These are phyloP conservation scores for Acacia confusa DNA, from an alignment of 306 rosid species.

Conservation along the genomic window DNA sequence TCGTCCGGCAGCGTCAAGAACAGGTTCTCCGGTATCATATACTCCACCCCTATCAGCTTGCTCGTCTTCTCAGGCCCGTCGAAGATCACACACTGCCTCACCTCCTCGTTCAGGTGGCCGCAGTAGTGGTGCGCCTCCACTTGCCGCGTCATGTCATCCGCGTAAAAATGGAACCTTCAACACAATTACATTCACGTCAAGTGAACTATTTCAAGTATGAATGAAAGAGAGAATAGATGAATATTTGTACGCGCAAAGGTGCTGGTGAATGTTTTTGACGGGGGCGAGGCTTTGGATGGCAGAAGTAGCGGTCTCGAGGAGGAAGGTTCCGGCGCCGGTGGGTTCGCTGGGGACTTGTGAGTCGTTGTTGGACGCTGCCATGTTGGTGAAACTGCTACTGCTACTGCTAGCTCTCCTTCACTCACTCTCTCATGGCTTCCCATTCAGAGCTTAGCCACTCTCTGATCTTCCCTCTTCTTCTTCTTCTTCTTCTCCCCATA, in stretches of 20 bases:
- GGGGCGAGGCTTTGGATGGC: slow-evolving; percentile 69
- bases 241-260: slow-evolving; percentile 71
- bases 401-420: neutral
- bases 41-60: slow-evolving; percentile 65
- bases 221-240: neutral
- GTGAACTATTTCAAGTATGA: neutral
- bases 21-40: slow-evolving; percentile 53
- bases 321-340: slow-evolving; percentile 41
- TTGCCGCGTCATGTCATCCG: slow-evolving; percentile 75
- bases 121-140: slow-evolving; percentile 94
- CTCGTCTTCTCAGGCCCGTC: slow-evolving; percentile 45
- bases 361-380: neutral
- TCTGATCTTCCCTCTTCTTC: neutral
- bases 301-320: slow-evolving; percentile 62
- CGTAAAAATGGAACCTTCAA: slow-evolving; percentile 68
- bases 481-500: neutral
- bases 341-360: slow-evolving; percentile 52
- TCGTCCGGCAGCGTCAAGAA: slow-evolving; percentile 72
- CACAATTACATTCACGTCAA: neutral
- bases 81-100: slow-evolving; percentile 81
- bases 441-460: neutral
- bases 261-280: slow-evolving; percentile 78
- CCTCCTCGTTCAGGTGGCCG: slow-evolving; percentile 70
- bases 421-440: slow-evolving; percentile 31
- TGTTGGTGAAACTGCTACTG: neutral